phyloP scores from a whole-genome alignment of 768 basidiomycete species.

The Gautieria morchelliformis region DNA sequence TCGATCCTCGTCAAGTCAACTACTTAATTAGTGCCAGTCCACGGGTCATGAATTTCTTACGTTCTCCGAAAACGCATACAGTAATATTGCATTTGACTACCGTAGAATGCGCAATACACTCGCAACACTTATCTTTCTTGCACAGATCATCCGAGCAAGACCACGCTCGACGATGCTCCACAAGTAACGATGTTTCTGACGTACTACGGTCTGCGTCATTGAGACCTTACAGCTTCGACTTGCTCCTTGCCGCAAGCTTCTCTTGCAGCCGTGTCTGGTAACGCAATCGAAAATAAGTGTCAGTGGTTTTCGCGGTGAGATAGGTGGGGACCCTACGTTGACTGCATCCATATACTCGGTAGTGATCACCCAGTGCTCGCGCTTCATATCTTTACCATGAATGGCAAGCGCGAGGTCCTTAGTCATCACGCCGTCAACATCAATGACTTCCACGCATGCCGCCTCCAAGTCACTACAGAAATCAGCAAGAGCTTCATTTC shows the following conservation, averaged over 20 bases:
- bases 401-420: slow-evolving; percentile 95
- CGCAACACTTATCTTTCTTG: no score
- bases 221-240: background rate
- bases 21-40: no score
- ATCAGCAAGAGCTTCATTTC: slow-evolving; percentile 57
- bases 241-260: slow-evolving; percentile 2
- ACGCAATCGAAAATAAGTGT: background rate
- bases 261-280: slow-evolving; percentile 8
- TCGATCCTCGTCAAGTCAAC: no score
- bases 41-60: no score
- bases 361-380: slow-evolving; percentile 96
- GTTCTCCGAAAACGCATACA: no score
- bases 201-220: no score
- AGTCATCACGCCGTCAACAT: slow-evolving; percentile 87
- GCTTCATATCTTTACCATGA: slow-evolving; percentile 81
- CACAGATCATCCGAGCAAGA: no score
- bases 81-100: no score
- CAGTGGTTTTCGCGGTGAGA: background rate
- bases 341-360: slow-evolving; percentile 91
- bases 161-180: no score
- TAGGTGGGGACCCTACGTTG: slow-evolving; percentile 40
- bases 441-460: slow-evolving; percentile 86
- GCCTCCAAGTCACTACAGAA: slow-evolving; percentile 79
- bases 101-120: no score
- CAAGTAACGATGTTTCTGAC: no score